Evolutionary conservation across 2,329 filamentous ascomycete species (phyloP), one percentile per base, ranked within the genome.

Genomic region (Ascochyta clinopodiicola): DNA sequence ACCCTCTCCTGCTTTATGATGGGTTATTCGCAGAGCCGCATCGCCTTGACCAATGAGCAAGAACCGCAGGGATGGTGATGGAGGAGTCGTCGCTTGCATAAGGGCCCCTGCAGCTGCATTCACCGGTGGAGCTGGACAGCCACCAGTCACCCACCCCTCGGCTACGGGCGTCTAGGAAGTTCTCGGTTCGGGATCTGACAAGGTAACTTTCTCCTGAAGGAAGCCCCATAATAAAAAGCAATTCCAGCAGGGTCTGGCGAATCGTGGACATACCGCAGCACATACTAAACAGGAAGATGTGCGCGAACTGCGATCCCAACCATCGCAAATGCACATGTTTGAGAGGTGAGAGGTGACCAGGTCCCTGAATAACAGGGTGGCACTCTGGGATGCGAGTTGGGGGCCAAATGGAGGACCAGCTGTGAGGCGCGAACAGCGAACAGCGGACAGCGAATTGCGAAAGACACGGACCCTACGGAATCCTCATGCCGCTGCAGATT

Each of bases 21-120:
- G 34, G 50, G 51, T 48, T 24, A 25, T 22, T 65, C 55, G 71
- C 72, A 75, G 72, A 75, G 72, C 72, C 72, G 69, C 72, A 75
- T 71, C 19, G 31, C 9, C 24, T 44, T 19, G 40, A 27, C 51
- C 19, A 59, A 65, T 64, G 31, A 61, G 45, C 53, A 31, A 19
- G 6, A 27, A 34, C 48, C 51, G 51, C 56, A 53, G 55, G 47
- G 34, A 27, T 34, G 17, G 21, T 36, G 34, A 55, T 35, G 22
- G 7, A 31, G 46, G 43, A 56, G 37, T 36, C 31, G 19, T 46
- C 15, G 42, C 52, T 56, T 56, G 52, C 47, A 51, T 46, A 17
- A 43, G 25, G 35, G 40, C 39, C 46, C 48, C 24, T 54, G 53
- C 47, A 56, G 31, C 15, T 51, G 44, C 57, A 50, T 68, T 73